Conservation (phyloP, 1,139 yeast genomes). For the Saccharomyces hybrid region DNA sequence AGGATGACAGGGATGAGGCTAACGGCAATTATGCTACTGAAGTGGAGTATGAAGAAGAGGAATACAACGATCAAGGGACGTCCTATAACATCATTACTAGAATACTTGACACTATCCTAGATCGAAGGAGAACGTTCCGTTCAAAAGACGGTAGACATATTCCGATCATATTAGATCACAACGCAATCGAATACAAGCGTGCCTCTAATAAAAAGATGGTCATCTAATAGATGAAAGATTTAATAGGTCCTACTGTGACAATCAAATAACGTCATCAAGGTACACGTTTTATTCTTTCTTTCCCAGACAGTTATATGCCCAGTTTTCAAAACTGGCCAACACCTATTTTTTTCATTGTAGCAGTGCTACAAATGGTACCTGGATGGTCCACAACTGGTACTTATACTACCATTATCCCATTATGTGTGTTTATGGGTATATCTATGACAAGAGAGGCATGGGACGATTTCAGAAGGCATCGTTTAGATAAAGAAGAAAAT, state of each 20-base stretch:
- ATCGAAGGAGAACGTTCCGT: slow-evolving; percentile 26
- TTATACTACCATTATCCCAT: slow-evolving; percentile 88
- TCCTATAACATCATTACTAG: slow-evolving; percentile 17
- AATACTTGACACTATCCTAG: slow-evolving; percentile 27
- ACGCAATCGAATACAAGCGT: slow-evolving; percentile 16
- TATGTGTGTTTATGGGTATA: slow-evolving; percentile 77
- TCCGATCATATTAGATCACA: slow-evolving; percentile 49
- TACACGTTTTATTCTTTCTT: slow-evolving; percentile 74
- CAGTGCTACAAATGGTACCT: slow-evolving; percentile 92
- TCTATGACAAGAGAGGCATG: slow-evolving; percentile 89
- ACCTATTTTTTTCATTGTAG: slow-evolving; percentile 78
- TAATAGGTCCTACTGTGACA: slow-evolving; percentile 54
- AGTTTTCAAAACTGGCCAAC: slow-evolving; percentile 87
- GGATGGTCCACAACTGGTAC: slow-evolving; percentile 97
- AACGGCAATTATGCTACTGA: slow-evolving; percentile 9
- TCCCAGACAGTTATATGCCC: slow-evolving; percentile 84
- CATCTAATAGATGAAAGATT: slow-evolving; percentile 56
- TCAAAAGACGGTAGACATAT: slow-evolving; percentile 66
- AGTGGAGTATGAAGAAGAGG: slow-evolving; percentile 11
- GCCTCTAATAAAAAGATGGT: slow-evolving; percentile 18
- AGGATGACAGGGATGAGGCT: slow-evolving; percentile 9
- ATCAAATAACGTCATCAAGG: slow-evolving; percentile 77
- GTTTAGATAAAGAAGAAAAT: slow-evolving; percentile 80
- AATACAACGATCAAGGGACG: slow-evolving; percentile 10
- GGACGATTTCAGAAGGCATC: slow-evolving; percentile 85